A percentile compares a stretch with the other conserved stretches of the same genome.
These are phyloP conservation scores for Dispira simplex DNA, from an alignment of 192 early-diverging fungal genomes.

Conservation along the genomic window DNA sequence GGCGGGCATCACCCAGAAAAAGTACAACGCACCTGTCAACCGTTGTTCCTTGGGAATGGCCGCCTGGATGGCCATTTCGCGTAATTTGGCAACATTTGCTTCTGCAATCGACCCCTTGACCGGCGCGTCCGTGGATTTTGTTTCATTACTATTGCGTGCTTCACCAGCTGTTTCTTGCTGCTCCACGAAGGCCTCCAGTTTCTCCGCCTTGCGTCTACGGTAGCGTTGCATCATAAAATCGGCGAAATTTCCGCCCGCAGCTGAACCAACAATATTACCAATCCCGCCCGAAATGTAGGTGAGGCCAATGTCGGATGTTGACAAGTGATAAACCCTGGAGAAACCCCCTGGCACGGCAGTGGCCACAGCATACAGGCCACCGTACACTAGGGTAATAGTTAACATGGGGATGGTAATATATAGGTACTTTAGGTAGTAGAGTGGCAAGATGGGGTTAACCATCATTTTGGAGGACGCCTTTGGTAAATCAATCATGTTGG, in stretches of 20 bases:
- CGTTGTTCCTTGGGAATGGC: not conserved
- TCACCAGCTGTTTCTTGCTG: not conserved
- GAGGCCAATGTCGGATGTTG: constrained; percentile 14
- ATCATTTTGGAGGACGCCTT: constrained; percentile 1
- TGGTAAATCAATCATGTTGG: constrained; percentile 13
- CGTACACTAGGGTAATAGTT: constrained; percentile 16
- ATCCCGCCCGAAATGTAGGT: constrained; percentile 17
- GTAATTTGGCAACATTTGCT: no score
- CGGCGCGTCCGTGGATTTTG: not conserved
- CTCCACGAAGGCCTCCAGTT: not conserved
- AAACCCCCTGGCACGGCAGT: constrained; percentile 16
- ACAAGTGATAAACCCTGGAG: constrained; percentile 13
- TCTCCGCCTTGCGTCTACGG: not conserved
- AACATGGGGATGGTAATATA: constrained; percentile 14
- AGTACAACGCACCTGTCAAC: not conserved
- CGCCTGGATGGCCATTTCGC: not conserved
- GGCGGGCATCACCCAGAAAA: constrained; percentile 6
- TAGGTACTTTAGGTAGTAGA: constrained; percentile 7
- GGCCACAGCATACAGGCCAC: constrained; percentile 16
- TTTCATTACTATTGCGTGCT: not conserved
- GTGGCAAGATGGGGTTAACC: constrained; percentile 13
- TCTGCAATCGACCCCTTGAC: not conserved
- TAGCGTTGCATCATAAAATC: not conserved
- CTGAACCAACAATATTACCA: constrained; percentile 14
- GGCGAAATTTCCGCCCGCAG: constrained; percentile 15